A percentile compares a stretch with the other conserved stretches of the same genome.
phyloP scores from a whole-genome alignment of 208 protist species.

The Herpetomonas samuelpessoai region DNA sequence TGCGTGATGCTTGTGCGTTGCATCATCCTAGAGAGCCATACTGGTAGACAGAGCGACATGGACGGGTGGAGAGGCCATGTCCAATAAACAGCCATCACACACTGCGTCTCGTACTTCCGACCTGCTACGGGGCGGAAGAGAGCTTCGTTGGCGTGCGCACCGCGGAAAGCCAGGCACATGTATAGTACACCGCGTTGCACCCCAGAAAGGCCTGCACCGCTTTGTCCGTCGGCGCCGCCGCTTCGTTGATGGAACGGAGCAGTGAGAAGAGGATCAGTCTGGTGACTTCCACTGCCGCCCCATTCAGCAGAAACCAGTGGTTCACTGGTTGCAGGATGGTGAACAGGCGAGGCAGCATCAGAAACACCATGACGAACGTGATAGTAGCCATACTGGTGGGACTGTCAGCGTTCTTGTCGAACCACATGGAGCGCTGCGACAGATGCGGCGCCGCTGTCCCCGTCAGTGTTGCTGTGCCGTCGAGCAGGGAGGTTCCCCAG shows the following conservation, averaged over 20 bases:
- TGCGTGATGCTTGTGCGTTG: no score
- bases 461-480: neutral
- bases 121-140: no score
- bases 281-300: slow-evolving; percentile 34
- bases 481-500: slow-evolving; percentile 11
- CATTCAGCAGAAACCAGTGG: slow-evolving; percentile 49
- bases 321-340: slow-evolving; percentile 52
- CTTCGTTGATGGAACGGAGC: slow-evolving; percentile 33
- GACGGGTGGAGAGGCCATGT: no score
- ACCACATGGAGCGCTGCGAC: slow-evolving; percentile 37
- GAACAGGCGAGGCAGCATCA: slow-evolving; percentile 42
- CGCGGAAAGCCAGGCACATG: slow-evolving; percentile 49
- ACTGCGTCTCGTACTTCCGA: no score
- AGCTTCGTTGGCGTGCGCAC: no score
- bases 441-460: slow-evolving; percentile 3
- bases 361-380: slow-evolving; percentile 31
- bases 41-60: no score
- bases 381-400: slow-evolving; percentile 30
- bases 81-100: no score
- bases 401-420: slow-evolving; percentile 35
- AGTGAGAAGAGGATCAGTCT: slow-evolving; percentile 43
- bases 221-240: slow-evolving; percentile 44
- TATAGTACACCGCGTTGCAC: slow-evolving; percentile 46
- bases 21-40: no score
- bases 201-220: slow-evolving; percentile 50